These are phyloP conservation scores for Blakeslea trispora DNA, from an alignment of 371 early-diverging fungal species.

Conservation along the genomic window DNA sequence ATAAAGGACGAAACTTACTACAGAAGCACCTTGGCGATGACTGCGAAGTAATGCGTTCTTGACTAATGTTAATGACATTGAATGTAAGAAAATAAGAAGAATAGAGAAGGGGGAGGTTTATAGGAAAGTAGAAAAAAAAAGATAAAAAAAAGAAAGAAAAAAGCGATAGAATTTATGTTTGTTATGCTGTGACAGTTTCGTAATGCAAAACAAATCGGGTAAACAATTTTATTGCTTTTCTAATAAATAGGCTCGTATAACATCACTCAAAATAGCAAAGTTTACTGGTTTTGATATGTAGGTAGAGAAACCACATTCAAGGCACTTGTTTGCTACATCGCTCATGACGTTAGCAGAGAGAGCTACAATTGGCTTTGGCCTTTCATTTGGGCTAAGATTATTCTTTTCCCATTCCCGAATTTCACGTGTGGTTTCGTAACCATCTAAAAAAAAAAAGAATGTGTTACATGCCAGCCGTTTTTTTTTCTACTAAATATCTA, in stretches of 20 bases:
- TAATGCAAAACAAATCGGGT: not conserved
- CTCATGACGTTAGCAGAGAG: slow-evolving; percentile 71
- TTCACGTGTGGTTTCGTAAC: slow-evolving; percentile 61
- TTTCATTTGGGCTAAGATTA: slow-evolving; percentile 31
- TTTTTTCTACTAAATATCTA: too few species aligned
- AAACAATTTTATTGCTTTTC: slow-evolving; percentile 7
- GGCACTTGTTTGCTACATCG: slow-evolving; percentile 58
- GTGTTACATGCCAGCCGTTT: slow-evolving; percentile 1
- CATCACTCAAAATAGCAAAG: slow-evolving; percentile 62
- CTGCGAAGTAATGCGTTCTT: slow-evolving; percentile 1
- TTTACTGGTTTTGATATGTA: slow-evolving; percentile 71
- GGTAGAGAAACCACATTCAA: slow-evolving; percentile 58
- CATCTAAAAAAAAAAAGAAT: slow-evolving; percentile 38
- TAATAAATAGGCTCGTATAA: slow-evolving; percentile 50
- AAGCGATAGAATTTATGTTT: too few species aligned
- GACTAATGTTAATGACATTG: slow-evolving; percentile 5
- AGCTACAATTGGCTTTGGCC: slow-evolving; percentile 59
- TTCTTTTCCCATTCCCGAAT: slow-evolving; percentile 60
- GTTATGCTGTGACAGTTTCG: too few species aligned
- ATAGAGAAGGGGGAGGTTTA: slow-evolving; percentile 1
- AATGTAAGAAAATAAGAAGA: too few species aligned
- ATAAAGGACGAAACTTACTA: not conserved
- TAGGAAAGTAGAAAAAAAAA: not conserved
- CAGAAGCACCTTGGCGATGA: not conserved
- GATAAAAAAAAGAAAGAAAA: slow-evolving; percentile 2